Evolutionary conservation across 371 early-diverging fungal species (phyloP), one percentile per base, ranked within the genome.

Genomic region (Zancudomyces culisetae): DNA sequence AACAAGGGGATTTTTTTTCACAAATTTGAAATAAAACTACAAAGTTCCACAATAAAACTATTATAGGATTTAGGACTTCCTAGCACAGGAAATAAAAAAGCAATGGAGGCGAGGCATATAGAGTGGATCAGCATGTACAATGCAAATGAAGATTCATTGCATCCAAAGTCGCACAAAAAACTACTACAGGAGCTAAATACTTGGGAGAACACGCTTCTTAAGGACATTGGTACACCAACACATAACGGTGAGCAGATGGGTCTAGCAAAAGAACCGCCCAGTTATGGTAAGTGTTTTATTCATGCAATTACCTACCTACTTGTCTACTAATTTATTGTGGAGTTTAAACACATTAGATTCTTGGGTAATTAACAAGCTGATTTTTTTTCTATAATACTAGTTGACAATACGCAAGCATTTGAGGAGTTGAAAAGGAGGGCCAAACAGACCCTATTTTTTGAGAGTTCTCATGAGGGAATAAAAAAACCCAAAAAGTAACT

Each of bases 101-200:
- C 66, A 49, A 59, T 79, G 64, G 64, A 69, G 42, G 68, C 70
- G 54, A 65, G 81, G 0, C 79, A 80, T 47, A 63, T 65, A 12
- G 79, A 80, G 53, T 80, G 72, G 56, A 55, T 75, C 22, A 78
- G 71, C 27, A 55, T 77, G 28, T 79, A 72, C 57, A 66, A 76
- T 56, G 78, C 81, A 26, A 80, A 80, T 51, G 61, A 68, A 43
- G 81, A 80, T 53, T 60, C 77, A 0, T 58, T 58, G 6, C 55
- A 70, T 20, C 78, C 78, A 1, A 64, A 70, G 10, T 53, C 71
- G 0, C 55, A 53, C 20, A 47, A 58, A 8, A 53, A 63, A 35
- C 45, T 76, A 29, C 55, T 63, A 42, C 58, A 55, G 41, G 59
- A 66, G 0, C 51, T 76, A 56, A 56, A 57, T 0, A 58, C 49